Percentiles rank a stretch among this genome's conserved stretches.
phyloP scores from a whole-genome alignment of 306 rosid species.

The Glycine soja region DNA sequence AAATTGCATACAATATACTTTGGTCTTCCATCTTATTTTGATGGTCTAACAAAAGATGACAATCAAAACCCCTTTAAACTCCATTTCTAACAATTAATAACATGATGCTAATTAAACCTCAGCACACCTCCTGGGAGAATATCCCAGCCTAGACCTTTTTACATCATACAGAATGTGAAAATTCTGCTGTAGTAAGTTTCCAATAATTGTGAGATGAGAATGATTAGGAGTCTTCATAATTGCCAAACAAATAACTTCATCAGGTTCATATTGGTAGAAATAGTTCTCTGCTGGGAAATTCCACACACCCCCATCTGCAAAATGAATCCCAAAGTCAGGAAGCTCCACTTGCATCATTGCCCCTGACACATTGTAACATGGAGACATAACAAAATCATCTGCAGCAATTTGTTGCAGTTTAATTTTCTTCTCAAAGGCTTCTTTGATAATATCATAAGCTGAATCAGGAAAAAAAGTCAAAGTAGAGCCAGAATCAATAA shows the following conservation, averaged over 20 bases:
- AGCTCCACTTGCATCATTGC: slow-evolving; percentile 52
- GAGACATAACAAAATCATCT: slow-evolving; percentile 57
- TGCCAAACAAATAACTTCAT: slow-evolving; percentile 70
- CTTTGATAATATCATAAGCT: slow-evolving; percentile 62
- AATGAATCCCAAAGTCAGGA: slow-evolving; percentile 70
- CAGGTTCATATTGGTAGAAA: slow-evolving; percentile 64
- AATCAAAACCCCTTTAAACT: background rate
- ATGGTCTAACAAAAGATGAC: background rate
- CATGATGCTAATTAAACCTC: slow-evolving; percentile 50
- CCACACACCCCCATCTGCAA: slow-evolving; percentile 84
- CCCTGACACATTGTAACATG: slow-evolving; percentile 79
- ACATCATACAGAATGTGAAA: slow-evolving; percentile 76
- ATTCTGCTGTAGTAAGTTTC: slow-evolving; percentile 84
- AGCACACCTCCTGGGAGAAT: slow-evolving; percentile 71
- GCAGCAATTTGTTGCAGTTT: slow-evolving; percentile 49
- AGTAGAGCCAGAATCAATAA: slow-evolving; percentile 84
- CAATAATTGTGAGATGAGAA: slow-evolving; percentile 72
- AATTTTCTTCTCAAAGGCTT: slow-evolving; percentile 64
- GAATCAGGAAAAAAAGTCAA: slow-evolving; percentile 67
- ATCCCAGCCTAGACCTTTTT: slow-evolving; percentile 74
- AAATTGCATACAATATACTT: slow-evolving; percentile 3
- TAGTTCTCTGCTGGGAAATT: slow-evolving; percentile 76
- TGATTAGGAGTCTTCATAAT: slow-evolving; percentile 58
- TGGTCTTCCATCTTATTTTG: background rate
- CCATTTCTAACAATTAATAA: background rate